Conservation (phyloP, 352 stramenopile genomes). For the Pythium guiyangense region DNA sequence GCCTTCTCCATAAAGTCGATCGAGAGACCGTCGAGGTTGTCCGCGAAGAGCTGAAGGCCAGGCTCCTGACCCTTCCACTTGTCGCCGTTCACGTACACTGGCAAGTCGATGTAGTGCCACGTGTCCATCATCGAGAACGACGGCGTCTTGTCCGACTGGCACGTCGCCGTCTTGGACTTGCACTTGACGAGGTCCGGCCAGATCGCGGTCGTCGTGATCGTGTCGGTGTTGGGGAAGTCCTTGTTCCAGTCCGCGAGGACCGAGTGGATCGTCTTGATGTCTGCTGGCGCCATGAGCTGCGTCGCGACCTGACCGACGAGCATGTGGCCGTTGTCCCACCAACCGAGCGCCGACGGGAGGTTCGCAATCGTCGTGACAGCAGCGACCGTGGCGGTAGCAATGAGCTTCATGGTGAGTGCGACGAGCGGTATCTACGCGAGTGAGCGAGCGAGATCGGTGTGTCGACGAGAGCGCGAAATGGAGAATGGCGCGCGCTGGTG, state of each 20-base stretch:
- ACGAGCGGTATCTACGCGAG: slow-evolving; percentile 1
- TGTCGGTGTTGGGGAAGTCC: slow-evolving; percentile 54
- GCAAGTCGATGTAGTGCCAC: slow-evolving; percentile 74
- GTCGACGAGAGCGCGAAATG: slow-evolving; percentile 5
- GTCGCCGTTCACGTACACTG: slow-evolving; percentile 41
- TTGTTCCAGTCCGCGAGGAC: slow-evolving; percentile 39
- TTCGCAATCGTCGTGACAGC: slow-evolving; percentile 8
- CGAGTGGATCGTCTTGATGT: slow-evolving; percentile 44
- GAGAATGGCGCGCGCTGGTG: neutral
- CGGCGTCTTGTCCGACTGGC: slow-evolving; percentile 24
- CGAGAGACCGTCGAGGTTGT: slow-evolving; percentile 44
- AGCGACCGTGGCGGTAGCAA: slow-evolving; percentile 11
- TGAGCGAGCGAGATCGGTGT: neutral
- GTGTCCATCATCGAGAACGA: slow-evolving; percentile 47
- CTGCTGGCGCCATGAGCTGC: slow-evolving; percentile 34
- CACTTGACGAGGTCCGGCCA: slow-evolving; percentile 66
- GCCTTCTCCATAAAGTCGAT: slow-evolving; percentile 37
- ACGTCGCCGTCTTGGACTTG: slow-evolving; percentile 28
- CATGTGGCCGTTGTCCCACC: slow-evolving; percentile 74
- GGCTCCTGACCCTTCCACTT: slow-evolving; percentile 33
- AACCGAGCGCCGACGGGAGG: slow-evolving; percentile 22
- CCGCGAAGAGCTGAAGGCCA: slow-evolving; percentile 38
- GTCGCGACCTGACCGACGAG: slow-evolving; percentile 44
- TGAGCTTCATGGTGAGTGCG: slow-evolving; percentile 26
- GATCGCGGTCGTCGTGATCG: slow-evolving; percentile 38